Conservation (phyloP, 257 asterid species). For the Striga asiatica region DNA sequence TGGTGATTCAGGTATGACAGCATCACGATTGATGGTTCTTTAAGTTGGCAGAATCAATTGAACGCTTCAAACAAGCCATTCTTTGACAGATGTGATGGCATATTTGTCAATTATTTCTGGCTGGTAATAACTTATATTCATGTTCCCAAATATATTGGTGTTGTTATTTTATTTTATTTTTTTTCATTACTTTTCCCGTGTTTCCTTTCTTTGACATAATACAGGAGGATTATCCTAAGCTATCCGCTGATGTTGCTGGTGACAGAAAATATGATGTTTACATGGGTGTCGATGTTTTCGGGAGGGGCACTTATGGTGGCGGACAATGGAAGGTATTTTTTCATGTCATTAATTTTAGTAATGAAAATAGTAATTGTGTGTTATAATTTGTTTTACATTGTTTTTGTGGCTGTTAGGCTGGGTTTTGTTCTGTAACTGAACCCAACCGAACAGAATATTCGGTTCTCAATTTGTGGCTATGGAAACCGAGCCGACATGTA, state of each 20-base stretch:
- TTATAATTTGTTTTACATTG: not conserved
- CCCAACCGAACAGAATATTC: too few species aligned
- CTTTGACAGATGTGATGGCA: constrained; percentile 69
- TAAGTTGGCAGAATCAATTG: constrained; percentile 63
- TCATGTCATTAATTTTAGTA: not conserved
- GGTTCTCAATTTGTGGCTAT: too few species aligned
- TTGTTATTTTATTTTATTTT: too few species aligned
- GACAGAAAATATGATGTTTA: constrained; percentile 61
- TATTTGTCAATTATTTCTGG: constrained; percentile 64
- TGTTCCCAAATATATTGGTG: not conserved
- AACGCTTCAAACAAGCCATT: constrained; percentile 59
- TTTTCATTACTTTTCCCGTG: not conserved
- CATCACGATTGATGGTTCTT: constrained; percentile 50
- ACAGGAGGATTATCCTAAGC: constrained; percentile 49
- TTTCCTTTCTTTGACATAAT: constrained; percentile 6
- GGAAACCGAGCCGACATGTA: too few species aligned
- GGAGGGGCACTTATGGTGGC: constrained; percentile 63
- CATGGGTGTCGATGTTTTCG: constrained; percentile 80
- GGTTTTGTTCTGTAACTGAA: not conserved
- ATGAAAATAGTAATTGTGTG: not conserved
- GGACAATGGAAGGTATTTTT: constrained; percentile 76
- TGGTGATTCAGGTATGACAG: constrained; percentile 63
- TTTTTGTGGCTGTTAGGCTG: not conserved
- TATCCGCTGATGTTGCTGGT: constrained; percentile 63
- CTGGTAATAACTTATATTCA: constrained; percentile 26